A percentile compares a stretch with the other conserved stretches of the same genome.
phyloP scores from a whole-genome alignment of 345 rosid species.

The Dimocarpus longan region DNA sequence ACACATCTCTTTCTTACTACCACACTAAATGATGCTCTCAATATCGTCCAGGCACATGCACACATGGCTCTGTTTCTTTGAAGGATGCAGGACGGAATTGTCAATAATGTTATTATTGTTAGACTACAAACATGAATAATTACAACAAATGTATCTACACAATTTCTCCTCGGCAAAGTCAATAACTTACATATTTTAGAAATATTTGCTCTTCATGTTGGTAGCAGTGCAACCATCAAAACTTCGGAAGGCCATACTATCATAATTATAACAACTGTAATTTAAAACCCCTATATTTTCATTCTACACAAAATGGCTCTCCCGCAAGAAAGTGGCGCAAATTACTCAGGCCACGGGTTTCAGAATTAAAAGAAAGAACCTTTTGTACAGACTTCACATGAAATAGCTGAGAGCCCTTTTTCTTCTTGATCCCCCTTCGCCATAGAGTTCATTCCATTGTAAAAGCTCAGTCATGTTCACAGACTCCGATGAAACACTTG shows the following conservation, averaged over 20 bases:
- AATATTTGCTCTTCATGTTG: slow-evolving; percentile 19
- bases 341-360: slow-evolving; percentile 35
- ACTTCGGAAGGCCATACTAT: slow-evolving; percentile 22
- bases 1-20: neutral
- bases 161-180: slow-evolving; percentile 19
- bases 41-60: neutral
- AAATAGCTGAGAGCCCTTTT: slow-evolving; percentile 81
- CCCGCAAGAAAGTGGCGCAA: slow-evolving; percentile 23
- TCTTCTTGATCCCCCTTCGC: slow-evolving; percentile 89
- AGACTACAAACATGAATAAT: slow-evolving; percentile 24
- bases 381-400: slow-evolving; percentile 63
- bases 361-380: slow-evolving; percentile 24
- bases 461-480: slow-evolving; percentile 76
- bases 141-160: slow-evolving; percentile 32
- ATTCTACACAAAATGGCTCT: slow-evolving; percentile 47
- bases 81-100: neutral
- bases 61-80: neutral
- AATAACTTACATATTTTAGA: slow-evolving; percentile 27
- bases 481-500: slow-evolving; percentile 89
- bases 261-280: slow-evolving; percentile 24
- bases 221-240: slow-evolving; percentile 29
- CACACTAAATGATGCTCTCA: neutral
- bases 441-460: slow-evolving; percentile 88
- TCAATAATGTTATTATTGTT: slow-evolving; percentile 3
- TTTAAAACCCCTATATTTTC: slow-evolving; percentile 36